These are phyloP conservation scores for Calocybe gambosa DNA, from an alignment of 1,284 basidiomycete species.

Conservation along the genomic window DNA sequence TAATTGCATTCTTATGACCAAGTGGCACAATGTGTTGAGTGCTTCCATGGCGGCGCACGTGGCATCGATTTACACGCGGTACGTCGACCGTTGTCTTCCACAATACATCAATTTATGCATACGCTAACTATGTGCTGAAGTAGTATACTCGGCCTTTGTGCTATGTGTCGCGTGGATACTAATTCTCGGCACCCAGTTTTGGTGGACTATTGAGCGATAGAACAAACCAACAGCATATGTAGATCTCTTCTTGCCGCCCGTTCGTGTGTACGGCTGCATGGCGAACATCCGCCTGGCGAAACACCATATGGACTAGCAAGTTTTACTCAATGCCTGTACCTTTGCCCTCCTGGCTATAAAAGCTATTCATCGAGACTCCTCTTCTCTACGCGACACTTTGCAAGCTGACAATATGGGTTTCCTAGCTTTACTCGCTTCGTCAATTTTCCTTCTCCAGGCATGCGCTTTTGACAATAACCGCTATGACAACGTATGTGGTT, in stretches of 20 bases:
- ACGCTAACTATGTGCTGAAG: slow-evolving; percentile 6
- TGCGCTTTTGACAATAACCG: slow-evolving; percentile 47
- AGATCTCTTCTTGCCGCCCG: slow-evolving; percentile 1
- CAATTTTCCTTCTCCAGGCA: slow-evolving; percentile 16
- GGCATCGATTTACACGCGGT: slow-evolving; percentile 14
- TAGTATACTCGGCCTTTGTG: neutral
- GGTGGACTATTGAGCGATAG: neutral
- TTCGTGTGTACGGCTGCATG: slow-evolving; percentile 5
- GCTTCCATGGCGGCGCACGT: slow-evolving; percentile 4
- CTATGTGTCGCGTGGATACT: neutral
- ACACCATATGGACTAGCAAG: slow-evolving; percentile 3
- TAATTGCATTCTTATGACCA: slow-evolving; percentile 1
- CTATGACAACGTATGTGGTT: slow-evolving; percentile 51
- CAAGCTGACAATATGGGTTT: slow-evolving; percentile 18
- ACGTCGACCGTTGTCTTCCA: slow-evolving; percentile 1
- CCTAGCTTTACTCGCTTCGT: slow-evolving; percentile 14
- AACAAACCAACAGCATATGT: neutral
- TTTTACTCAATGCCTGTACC: neutral
- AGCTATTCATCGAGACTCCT: neutral
- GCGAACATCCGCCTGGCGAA: neutral
- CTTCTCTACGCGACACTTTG: neutral
- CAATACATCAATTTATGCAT: neutral
- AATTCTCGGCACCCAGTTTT: neutral
- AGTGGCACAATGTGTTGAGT: neutral
- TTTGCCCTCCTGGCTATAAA: neutral